Conservation (phyloP, 176 grass and related monocot species). For the Leersia perrieri region DNA sequence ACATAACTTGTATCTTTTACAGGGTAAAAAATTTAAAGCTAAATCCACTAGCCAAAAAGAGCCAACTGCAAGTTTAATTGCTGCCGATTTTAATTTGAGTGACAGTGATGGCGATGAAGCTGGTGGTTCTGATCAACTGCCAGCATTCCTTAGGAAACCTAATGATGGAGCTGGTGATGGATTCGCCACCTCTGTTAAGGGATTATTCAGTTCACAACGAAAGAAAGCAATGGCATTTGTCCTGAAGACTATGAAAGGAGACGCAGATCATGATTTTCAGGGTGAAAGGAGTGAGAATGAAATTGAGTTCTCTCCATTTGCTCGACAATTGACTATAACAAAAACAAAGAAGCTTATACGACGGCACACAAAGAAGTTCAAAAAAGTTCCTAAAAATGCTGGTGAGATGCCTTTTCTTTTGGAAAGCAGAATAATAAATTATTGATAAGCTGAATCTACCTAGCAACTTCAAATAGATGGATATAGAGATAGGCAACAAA, state of each 20-base stretch:
- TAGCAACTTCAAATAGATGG: slow-evolving; percentile 2
- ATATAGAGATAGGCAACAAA: slow-evolving; percentile 7
- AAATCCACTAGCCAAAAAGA: slow-evolving; percentile 70
- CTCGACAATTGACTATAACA: slow-evolving; percentile 86
- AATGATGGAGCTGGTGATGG: slow-evolving; percentile 93
- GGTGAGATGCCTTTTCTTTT: slow-evolving; percentile 35
- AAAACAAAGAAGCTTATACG: slow-evolving; percentile 90
- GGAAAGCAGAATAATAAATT: background rate
- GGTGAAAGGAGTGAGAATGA: slow-evolving; percentile 87
- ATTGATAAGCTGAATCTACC: background rate
- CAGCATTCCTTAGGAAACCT: slow-evolving; percentile 56
- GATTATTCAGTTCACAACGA: slow-evolving; percentile 80
- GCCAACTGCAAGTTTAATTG: slow-evolving; percentile 43
- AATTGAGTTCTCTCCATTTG: slow-evolving; percentile 86
- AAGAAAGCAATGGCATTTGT: slow-evolving; percentile 88
- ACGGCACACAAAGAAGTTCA: slow-evolving; percentile 81
- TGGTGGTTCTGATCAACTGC: slow-evolving; percentile 69
- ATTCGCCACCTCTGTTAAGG: slow-evolving; percentile 88
- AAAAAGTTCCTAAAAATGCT: slow-evolving; percentile 45
- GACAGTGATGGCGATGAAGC: slow-evolving; percentile 77
- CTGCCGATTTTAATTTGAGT: slow-evolving; percentile 60
- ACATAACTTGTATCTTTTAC: slow-evolving; percentile 30
- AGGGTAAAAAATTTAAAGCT: slow-evolving; percentile 98
- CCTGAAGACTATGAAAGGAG: slow-evolving; percentile 86
- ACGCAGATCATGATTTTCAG: slow-evolving; percentile 71